Conservation (phyloP, 345 rosid genomes). For the Psidium friedrichsthalianum region DNA sequence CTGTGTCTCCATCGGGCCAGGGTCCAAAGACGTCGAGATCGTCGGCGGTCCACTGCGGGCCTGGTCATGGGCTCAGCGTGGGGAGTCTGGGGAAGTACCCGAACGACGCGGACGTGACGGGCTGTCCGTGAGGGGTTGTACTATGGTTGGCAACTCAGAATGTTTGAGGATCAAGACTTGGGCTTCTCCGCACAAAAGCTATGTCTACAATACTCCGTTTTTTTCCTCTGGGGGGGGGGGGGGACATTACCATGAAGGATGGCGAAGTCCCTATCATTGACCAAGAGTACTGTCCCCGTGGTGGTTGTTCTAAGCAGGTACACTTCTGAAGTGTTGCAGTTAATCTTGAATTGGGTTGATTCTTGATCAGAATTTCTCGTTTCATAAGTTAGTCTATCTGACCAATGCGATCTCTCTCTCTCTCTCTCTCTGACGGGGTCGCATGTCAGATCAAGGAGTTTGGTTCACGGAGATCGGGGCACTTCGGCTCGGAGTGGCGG, state of each 20-base stretch:
- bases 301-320: not conserved
- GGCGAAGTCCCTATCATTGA: slow-evolving; percentile 26
- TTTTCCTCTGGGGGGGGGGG: too few species aligned
- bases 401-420: too few species aligned
- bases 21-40: not conserved
- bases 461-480: slow-evolving; percentile 4
- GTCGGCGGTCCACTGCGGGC: not conserved
- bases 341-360: not conserved
- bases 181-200: not conserved
- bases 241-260: slow-evolving; percentile 10
- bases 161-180: slow-evolving; percentile 31
- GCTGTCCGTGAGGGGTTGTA: slow-evolving; percentile 8
- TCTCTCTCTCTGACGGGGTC: not conserved
- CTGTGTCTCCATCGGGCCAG: not conserved
- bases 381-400: not conserved
- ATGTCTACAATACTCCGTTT: slow-evolving; percentile 6
- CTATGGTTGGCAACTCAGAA: slow-evolving; percentile 14
- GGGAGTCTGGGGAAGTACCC: slow-evolving; percentile 35
- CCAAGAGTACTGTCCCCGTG: slow-evolving; percentile 25
- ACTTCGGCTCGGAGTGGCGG: slow-evolving; percentile 8
- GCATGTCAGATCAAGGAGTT: slow-evolving; percentile 3
- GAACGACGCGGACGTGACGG: slow-evolving; percentile 11
- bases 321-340: not conserved
- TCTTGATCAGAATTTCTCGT: too few species aligned
- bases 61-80: slow-evolving; percentile 20